phyloP scores from a whole-genome alignment of 495 filamentous ascomycete species.

The Penicillium manginii region DNA sequence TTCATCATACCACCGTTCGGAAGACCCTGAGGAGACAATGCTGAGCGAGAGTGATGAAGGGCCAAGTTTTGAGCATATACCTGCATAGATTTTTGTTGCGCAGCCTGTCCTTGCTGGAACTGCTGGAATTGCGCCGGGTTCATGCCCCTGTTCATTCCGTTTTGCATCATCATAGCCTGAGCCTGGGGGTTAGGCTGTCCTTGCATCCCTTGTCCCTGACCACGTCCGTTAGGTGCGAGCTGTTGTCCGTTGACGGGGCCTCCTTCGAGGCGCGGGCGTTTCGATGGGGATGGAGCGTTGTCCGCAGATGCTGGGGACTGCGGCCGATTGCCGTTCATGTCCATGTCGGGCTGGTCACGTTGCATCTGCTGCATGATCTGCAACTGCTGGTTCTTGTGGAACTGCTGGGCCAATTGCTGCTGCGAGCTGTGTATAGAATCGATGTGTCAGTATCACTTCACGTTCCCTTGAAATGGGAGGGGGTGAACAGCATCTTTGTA shows the following conservation, averaged over 20 bases:
- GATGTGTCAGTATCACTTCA: neutral
- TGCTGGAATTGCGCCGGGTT: conserved; percentile 77
- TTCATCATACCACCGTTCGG: conserved; percentile 64
- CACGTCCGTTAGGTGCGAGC: conserved; percentile 79
- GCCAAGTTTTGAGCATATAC: conserved; percentile 83
- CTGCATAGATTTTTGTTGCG: conserved; percentile 80
- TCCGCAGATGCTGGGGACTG: conserved; percentile 82
- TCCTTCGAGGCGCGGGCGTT: conserved; percentile 85
- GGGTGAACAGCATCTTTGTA: neutral
- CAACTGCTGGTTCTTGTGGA: conserved; percentile 69
- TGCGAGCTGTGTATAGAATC: conserved; percentile 32
- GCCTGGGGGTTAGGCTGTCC: conserved; percentile 64
- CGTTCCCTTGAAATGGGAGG: too few species aligned
- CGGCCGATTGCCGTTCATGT: conserved; percentile 79
- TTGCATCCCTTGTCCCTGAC: conserved; percentile 71
- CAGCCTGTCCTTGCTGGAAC: conserved; percentile 63
- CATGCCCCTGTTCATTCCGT: conserved; percentile 76
- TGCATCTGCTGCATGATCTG: conserved; percentile 77
- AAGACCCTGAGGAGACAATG: conserved; percentile 70
- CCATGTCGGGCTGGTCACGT: conserved; percentile 82
- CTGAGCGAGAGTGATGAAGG: conserved; percentile 70
- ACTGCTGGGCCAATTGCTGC: conserved; percentile 58
- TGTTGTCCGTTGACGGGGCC: conserved; percentile 71
- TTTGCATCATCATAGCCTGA: conserved; percentile 64
- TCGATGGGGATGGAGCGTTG: conserved; percentile 89